Conservation (phyloP, 805 yeast species). For the Saturnispora dispora region DNA sequence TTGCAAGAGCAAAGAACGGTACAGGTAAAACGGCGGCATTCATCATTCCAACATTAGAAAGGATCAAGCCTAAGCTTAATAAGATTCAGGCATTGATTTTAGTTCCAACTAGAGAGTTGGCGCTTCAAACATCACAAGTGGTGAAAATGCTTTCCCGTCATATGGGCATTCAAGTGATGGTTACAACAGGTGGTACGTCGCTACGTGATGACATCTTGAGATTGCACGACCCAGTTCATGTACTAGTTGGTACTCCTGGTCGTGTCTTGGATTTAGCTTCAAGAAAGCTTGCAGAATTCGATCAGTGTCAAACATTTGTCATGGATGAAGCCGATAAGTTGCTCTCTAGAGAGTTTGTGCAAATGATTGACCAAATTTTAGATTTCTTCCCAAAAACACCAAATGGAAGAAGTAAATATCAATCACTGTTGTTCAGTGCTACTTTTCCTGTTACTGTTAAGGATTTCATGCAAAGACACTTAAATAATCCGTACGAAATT, state of each 20-base stretch:
- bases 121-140: slow-evolving; percentile 94
- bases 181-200: slow-evolving; percentile 95
- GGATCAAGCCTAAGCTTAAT: slow-evolving; percentile 71
- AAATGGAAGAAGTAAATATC: slow-evolving; percentile 41
- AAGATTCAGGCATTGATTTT: slow-evolving; percentile 87
- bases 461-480: slow-evolving; percentile 82
- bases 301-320: slow-evolving; percentile 77
- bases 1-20: slow-evolving; percentile 97
- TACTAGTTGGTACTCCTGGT: slow-evolving; percentile 96
- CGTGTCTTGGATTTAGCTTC: slow-evolving; percentile 91
- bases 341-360: slow-evolving; percentile 82
- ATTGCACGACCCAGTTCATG: slow-evolving; percentile 86
- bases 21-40: slow-evolving; percentile 99
- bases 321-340: slow-evolving; percentile 99
- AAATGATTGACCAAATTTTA: slow-evolving; percentile 78
- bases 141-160: slow-evolving; percentile 94
- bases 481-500: slow-evolving; percentile 88
- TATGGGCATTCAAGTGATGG: slow-evolving; percentile 88
- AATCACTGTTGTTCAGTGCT: slow-evolving; percentile 84
- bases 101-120: slow-evolving; percentile 97
- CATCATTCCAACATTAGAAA: slow-evolving; percentile 86
- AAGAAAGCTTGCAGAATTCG: slow-evolving; percentile 77
- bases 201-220: slow-evolving; percentile 90
- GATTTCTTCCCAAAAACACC: slow-evolving; percentile 57
- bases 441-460: slow-evolving; percentile 94